Evolutionary conservation across 2,329 filamentous ascomycete genomes (phyloP).

Genomic region (Fusarium devonianum): DNA sequence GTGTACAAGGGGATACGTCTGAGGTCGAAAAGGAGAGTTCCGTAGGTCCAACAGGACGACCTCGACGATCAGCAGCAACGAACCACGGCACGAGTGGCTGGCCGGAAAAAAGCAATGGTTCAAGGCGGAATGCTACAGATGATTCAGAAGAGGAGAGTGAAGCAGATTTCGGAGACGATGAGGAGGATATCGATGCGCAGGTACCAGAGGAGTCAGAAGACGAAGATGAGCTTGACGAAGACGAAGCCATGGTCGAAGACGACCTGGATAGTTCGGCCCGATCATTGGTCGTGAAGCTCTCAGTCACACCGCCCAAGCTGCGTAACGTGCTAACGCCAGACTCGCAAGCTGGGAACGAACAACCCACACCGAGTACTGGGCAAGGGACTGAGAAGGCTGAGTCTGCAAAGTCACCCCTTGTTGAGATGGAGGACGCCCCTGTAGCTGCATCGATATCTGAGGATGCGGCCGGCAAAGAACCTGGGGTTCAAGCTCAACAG

Average conservation of each 20-base stretch:
- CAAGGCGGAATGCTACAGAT: slow-evolving; percentile 55
- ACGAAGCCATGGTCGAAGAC: slow-evolving; percentile 63
- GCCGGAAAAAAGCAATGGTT: slow-evolving; percentile 42
- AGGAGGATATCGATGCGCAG: slow-evolving; percentile 73
- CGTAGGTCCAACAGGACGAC: slow-evolving; percentile 56
- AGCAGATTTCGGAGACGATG: slow-evolving; percentile 78
- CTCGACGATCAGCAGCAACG: slow-evolving; percentile 58
- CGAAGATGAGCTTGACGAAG: slow-evolving; percentile 65
- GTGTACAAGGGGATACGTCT: slow-evolving; percentile 54
- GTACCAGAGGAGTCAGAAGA: slow-evolving; percentile 67
- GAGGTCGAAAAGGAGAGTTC: slow-evolving; percentile 51
- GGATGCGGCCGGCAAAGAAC: slow-evolving; percentile 9
- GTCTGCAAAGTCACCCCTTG: slow-evolving; percentile 17
- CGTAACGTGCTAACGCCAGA: slow-evolving; percentile 42
- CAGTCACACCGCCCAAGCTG: slow-evolving; percentile 55
- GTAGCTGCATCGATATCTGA: background rate
- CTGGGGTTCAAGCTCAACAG: slow-evolving; percentile 1
- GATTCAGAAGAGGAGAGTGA: slow-evolving; percentile 73
- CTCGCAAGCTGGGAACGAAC: slow-evolving; percentile 32
- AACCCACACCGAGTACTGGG: slow-evolving; percentile 34
- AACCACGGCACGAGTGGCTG: slow-evolving; percentile 60
- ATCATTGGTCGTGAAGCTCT: slow-evolving; percentile 79
- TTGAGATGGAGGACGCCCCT: slow-evolving; percentile 42
- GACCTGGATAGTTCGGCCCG: slow-evolving; percentile 57
- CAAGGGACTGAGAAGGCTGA: slow-evolving; percentile 23